Conservation (phyloP, 257 asterid species). For the Leonotis leonurus region DNA sequence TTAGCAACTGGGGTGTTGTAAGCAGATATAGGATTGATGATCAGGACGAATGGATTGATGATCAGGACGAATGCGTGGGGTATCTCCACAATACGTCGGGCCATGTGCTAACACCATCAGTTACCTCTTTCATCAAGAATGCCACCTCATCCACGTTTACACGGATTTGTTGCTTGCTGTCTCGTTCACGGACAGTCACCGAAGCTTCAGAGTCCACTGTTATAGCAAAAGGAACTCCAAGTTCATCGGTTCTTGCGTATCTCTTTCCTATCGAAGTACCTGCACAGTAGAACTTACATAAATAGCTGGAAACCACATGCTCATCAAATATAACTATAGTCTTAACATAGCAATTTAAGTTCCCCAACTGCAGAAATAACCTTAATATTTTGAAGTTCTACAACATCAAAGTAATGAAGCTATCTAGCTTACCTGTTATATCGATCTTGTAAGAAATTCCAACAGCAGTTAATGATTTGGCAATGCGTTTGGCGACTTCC, state of each 20-base stretch:
- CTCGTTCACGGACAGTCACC: conserved; percentile 70
- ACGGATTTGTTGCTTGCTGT: conserved; percentile 77
- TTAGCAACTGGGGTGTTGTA: not conserved
- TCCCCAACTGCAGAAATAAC: not conserved
- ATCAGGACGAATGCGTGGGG: conserved; percentile 58
- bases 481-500: conserved; percentile 56
- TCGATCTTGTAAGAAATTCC: conserved; percentile 85
- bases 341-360: too few relatives aligned
- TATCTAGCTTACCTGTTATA: conserved; percentile 50
- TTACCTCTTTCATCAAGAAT: conserved; percentile 57
- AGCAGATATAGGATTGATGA: not conserved
- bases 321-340: not conserved
- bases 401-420: not conserved
- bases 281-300: conserved; percentile 14
- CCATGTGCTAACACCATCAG: conserved; percentile 65
- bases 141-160: conserved; percentile 67
- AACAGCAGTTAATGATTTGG: conserved; percentile 47
- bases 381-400: not conserved
- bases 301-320: not conserved
- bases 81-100: conserved; percentile 40
- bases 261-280: conserved; percentile 86
- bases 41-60: conserved; percentile 48
- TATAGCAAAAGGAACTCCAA: conserved; percentile 84
- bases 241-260: conserved; percentile 93
- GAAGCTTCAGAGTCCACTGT: conserved; percentile 69